Evolutionary conservation across 352 stramenopile genomes (phyloP), one percentile per base, ranked within the genome.

Genomic region (Globisporangium uncinulatum): DNA sequence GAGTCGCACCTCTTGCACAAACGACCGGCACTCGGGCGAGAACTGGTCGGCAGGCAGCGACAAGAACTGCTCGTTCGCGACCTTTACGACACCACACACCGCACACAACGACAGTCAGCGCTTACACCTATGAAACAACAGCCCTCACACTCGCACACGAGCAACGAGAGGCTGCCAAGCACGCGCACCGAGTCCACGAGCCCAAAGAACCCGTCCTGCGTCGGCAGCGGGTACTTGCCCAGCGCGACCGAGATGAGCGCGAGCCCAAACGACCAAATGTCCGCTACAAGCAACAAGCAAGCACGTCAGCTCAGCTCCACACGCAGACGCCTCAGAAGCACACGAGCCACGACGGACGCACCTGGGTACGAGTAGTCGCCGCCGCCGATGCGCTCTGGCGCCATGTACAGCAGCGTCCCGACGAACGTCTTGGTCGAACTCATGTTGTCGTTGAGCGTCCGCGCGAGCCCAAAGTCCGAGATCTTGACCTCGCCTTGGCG

Each of bases 381-480:
- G 11, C 89, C 89, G 24, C 83, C 83, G 57, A 98, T 97, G 14
- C 94, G 83, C 67, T 98, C 94, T 19, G 94, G 94, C 2, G 89
- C 88, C 94, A 98, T 98, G 67, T 98, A 98, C 4, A 95, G 70
- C 54, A 98, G 55, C 6, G 92, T 98, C 1, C 93, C 93, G 21
- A 98, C 89, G 63, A 98, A 98, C 0, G 91, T 98, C 51, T 97
- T 93, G 6, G 87, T 91, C 32, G 76, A 77, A 21, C 65, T 85
- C 0, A 62, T 71, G 37, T 80, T 85, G 57, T 93, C 84, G 61
- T 90, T 91, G 8, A 92, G 59, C 5, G 83, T 94, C 21, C 78
- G 71, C 15, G 83, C 84, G 47, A 96, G 74, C 6, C 86, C 86
- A 63, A 96, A 94, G 66, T 96, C 86, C 1, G 86, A 94, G 51